Conservation (phyloP, 2,329 filamentous ascomycete species). For the Celoporthe dispersa region DNA sequence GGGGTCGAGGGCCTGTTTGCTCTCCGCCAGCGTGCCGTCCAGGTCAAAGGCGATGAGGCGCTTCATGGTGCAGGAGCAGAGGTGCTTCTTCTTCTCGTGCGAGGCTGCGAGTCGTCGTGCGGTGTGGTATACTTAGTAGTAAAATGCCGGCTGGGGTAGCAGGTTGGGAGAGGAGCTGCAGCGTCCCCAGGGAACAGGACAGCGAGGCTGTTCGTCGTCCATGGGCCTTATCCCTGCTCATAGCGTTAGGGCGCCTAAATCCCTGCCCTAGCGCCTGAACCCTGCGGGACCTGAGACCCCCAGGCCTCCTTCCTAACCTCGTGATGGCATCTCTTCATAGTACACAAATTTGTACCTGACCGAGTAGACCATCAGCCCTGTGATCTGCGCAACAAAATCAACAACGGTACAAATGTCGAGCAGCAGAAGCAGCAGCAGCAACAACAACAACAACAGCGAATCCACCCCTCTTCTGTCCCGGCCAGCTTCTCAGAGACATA, state of each 20-base stretch:
- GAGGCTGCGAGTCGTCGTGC: neutral
- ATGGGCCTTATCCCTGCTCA: neutral
- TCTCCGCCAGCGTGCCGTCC: slow-evolving; percentile 30
- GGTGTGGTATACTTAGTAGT: too few species aligned
- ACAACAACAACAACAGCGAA: slow-evolving; percentile 11
- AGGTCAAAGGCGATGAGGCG: slow-evolving; percentile 30
- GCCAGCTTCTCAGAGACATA: neutral
- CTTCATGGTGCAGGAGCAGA: slow-evolving; percentile 18
- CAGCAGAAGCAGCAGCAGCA: neutral
- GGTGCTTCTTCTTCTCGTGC: neutral
- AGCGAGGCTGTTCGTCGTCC: neutral
- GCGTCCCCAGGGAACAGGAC: neutral
- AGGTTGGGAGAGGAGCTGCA: neutral
- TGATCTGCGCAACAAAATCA: neutral
- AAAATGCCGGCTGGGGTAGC: neutral
- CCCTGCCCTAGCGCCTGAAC: neutral
- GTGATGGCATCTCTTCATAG: neutral
- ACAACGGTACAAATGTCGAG: neutral
- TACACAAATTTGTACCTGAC: neutral
- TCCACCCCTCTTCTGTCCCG: slow-evolving; percentile 9
- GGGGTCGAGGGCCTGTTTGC: slow-evolving; percentile 28
- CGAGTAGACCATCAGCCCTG: too few species aligned
- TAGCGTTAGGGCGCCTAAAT: neutral
- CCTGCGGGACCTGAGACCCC: too few species aligned
- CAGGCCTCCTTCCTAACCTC: neutral